Base-by-base conservation (phyloP, 257 asterid species). In the Jasminum sambac region DNA sequence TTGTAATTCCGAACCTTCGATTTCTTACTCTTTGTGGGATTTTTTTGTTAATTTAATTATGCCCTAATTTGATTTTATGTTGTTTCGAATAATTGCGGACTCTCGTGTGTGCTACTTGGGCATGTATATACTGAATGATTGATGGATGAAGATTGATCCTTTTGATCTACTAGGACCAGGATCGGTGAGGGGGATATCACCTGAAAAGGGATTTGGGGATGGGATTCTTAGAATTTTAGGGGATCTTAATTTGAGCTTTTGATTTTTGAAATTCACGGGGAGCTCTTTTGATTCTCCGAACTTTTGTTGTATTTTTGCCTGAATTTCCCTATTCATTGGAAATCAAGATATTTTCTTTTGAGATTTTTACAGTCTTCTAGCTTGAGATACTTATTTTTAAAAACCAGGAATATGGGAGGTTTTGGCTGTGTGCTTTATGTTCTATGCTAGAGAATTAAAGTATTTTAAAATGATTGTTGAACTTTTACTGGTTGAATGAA, bases 1-100 rank as follows among this genome's bases (percentile, higher is more conserved):
- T 67, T 71, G 83, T 79, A 79, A 79, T 75, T 72, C 46, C 69
- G 72, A 61, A 34, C 75, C 68, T 75, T 71, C 59, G 21, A 36
- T 67, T 67, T 75, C 70, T 64, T 66, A 52, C 21, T 71, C 44
- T 66, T 41, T 10, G 12, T 48, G 25, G 24, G 21, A 58, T 21
- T 21, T 55, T 11, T 19, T 55, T 21, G 8, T 19, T 1, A 40
- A 2, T 30, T 42, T 41, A 63, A 65, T 52, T 34, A 23, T 68
- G 63, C 67, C 46, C 55, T 59, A 68, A 74, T 68, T 12, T 37
- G 81, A 41, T 72, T 6, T 70, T 16, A 17, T 62, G 11, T 17
- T 43, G 36, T 11, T 62, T 26, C 43, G 55, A 43, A 23, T 39
- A 39, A 6, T 39, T 39, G 34, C 19, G 16, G 66, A 36, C 10